Base-by-base conservation (phyloP, 768 basidiomycete species). In the Psilocybe tampanensis region DNA sequence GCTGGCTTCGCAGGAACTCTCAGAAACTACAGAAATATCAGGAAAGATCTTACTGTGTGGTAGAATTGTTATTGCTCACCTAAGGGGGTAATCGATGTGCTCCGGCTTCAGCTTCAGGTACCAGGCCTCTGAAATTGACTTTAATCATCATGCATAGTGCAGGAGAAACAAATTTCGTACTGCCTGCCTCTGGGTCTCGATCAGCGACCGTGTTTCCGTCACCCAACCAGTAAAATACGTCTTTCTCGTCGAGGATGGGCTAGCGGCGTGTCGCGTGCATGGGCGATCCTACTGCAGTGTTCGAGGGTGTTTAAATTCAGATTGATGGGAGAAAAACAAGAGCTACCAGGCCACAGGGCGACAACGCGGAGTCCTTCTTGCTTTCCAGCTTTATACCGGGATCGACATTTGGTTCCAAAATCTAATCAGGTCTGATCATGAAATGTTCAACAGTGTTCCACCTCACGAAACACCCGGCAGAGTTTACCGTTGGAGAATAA, bases 351-450 rank as follows among this genome's bases (percentile, higher is more conserved):
- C 83, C 83, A 88, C 5, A 88, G 71, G 0, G 75, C 84, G 21
- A 79, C 77, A 8, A 86, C n/a, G n/a, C n/a, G n/a, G 1, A 81
- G 77, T 1, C 86, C 85, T 67, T 84, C 81, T 59, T 80, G 79
- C 58, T 80, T 81, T 4, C 84, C 85, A 41, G 70, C 73, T 64
- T 86, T 86, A 64, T 86, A 88, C 86, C 87, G 88, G 29, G 83
- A 83, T 13, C 78, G 71, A 60, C 85, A 87, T 59, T 80, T 80
- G 47, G 79, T 75, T 34, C 79, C 76, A 65, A 81, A 87, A 1
- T n/a, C n/a, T n/a, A n/a, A n/a, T 86, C 83, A 3, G 83, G 85
- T 81, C 85, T 51, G 8, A 33, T 26, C 8, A 23, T 17, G 17
- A 19, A 11, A 22, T 2, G 29, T 54, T 34, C 56, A 12, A 47